Evolutionary conservation across 164 flowering plant species (phyloP).

Genomic region (Nymphaea colorata): DNA sequence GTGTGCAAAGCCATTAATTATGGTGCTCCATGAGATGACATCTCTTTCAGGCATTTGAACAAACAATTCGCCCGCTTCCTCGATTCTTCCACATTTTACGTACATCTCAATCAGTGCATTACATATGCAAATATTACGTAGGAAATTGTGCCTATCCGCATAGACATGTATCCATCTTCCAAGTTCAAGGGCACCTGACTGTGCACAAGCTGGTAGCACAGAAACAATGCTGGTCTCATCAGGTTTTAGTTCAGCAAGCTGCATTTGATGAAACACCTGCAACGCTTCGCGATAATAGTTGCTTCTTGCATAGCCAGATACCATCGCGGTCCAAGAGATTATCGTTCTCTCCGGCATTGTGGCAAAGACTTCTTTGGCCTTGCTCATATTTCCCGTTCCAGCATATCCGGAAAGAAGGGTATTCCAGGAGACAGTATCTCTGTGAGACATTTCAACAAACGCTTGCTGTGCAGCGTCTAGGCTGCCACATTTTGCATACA

Average conservation of each 20-base stretch:
- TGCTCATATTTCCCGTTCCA: slow-evolving; percentile 42
- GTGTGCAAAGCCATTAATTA: slow-evolving; percentile 19
- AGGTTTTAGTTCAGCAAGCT: slow-evolving; percentile 30
- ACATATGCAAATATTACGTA: slow-evolving; percentile 29
- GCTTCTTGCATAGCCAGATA: slow-evolving; percentile 32
- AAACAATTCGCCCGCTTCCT: slow-evolving; percentile 15
- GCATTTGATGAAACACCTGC: slow-evolving; percentile 36
- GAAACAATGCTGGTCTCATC: slow-evolving; percentile 50
- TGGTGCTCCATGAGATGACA: slow-evolving; percentile 26
- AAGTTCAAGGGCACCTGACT: slow-evolving; percentile 61
- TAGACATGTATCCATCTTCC: slow-evolving; percentile 71
- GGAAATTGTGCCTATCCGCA: slow-evolving; percentile 33
- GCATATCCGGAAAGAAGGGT: slow-evolving; percentile 44
- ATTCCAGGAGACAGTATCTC: slow-evolving; percentile 67
- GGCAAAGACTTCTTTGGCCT: slow-evolving; percentile 34
- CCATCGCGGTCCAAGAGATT: slow-evolving; percentile 50
- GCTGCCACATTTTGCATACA: slow-evolving; percentile 49
- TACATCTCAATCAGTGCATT: slow-evolving; percentile 82
- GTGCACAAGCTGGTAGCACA: slow-evolving; percentile 65
- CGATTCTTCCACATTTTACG: slow-evolving; percentile 24
- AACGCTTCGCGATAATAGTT: slow-evolving; percentile 33
- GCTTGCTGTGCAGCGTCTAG: slow-evolving; percentile 30
- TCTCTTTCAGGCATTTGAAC: slow-evolving; percentile 11
- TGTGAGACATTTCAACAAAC: slow-evolving; percentile 54
- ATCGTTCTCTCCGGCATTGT: slow-evolving; percentile 35